Evolutionary conservation across 169 alveolate species (phyloP).

Genomic region (Plasmodium cynomolgi): DNA sequence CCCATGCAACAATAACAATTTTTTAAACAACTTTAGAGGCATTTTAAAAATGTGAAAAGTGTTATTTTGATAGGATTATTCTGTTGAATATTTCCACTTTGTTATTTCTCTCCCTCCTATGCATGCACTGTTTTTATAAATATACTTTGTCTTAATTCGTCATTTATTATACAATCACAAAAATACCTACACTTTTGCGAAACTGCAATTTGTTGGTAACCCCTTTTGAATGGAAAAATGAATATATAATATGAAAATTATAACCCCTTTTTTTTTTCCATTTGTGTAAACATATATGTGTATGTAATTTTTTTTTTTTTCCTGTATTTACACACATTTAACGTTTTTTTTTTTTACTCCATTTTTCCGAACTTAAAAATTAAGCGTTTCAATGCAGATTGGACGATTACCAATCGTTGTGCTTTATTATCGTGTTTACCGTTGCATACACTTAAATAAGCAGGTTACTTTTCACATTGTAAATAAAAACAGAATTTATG

Average conservation of each 20-base stretch:
- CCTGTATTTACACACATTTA: slow-evolving; percentile 13
- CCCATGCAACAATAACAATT: neutral
- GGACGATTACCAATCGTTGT: neutral
- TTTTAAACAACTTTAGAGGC: neutral
- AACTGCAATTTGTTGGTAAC: neutral
- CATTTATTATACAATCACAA: neutral
- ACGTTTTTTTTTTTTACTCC: neutral
- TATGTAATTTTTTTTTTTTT: neutral
- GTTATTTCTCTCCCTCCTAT: neutral
- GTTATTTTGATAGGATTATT: neutral
- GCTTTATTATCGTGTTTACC: neutral
- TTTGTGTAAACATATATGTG: neutral
- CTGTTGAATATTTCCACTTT: slow-evolving; percentile 8
- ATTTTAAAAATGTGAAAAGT: neutral
- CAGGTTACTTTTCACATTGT: neutral
- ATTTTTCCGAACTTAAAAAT: slow-evolving; percentile 1
- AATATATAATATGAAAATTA: neutral
- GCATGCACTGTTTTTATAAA: neutral
- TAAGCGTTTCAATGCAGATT: neutral
- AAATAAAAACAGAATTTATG: slow-evolving; percentile 1
- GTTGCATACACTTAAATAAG: neutral
- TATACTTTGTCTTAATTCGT: neutral
- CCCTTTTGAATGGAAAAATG: neutral
- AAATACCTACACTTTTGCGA: neutral
- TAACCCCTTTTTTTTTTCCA: neutral